A percentile compares a stretch with the other conserved stretches of the same genome.
These are phyloP conservation scores for Fraxinus sp. DNA, from an alignment of 305 asterid genomes.

Conservation along the genomic window DNA sequence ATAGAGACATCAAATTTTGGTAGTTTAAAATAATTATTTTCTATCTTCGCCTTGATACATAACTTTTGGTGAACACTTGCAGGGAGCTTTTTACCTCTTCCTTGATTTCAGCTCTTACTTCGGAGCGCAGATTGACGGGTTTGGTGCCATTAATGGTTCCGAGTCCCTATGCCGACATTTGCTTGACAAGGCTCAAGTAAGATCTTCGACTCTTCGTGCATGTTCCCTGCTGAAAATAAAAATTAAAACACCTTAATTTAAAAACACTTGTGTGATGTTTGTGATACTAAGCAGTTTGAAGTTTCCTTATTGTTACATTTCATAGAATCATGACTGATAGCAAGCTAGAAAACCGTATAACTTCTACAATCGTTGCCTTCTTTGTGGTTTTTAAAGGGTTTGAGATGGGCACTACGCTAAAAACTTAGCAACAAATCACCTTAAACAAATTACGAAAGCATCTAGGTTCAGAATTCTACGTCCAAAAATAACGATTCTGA, in stretches of 20 bases:
- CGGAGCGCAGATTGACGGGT: conserved; percentile 56
- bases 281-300: background rate
- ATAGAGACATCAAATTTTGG: background rate
- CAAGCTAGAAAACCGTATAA: background rate
- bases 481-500: background rate
- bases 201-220: background rate
- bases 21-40: background rate
- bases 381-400: background rate
- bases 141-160: conserved; percentile 63
- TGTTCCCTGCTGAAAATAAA: background rate
- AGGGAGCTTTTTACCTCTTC: conserved; percentile 94
- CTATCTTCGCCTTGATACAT: background rate
- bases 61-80: conserved; percentile 27
- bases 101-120: conserved; percentile 80
- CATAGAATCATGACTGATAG: background rate
- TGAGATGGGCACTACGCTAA: background rate
- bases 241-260: background rate
- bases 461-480: background rate
- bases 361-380: background rate
- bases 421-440: background rate
- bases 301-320: background rate
- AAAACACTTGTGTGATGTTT: background rate
- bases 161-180: conserved; percentile 82
- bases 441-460: background rate
- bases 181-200: conserved; percentile 83